These are phyloP conservation scores for Ophiostoma sp. DNA, from an alignment of 2,329 filamentous ascomycete genomes.

Conservation along the genomic window DNA sequence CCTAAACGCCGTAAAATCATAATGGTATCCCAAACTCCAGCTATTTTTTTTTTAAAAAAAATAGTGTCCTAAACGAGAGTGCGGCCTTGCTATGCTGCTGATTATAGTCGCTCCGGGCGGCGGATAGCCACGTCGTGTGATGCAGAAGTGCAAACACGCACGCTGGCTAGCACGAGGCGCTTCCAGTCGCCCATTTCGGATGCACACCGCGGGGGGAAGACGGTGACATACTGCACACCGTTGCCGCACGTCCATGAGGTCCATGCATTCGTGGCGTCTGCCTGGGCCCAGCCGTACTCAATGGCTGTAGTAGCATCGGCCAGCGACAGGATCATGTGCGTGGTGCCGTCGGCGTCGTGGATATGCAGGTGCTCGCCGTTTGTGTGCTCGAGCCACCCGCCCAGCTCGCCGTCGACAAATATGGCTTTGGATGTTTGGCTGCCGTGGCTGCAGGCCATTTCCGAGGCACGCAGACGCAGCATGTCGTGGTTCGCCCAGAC, in stretches of 20 bases:
- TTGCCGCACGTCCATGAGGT: constrained; percentile 28
- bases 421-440: constrained; percentile 28
- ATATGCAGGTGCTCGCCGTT: constrained; percentile 26
- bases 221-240: constrained; percentile 32
- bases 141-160: constrained; percentile 22
- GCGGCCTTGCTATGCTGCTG: not conserved
- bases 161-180: constrained; percentile 28
- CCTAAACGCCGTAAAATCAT: constrained; percentile 2
- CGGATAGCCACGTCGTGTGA: constrained; percentile 19
- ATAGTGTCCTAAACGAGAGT: not conserved
- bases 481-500: constrained; percentile 31
- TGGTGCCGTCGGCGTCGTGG: constrained; percentile 37
- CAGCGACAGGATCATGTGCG: constrained; percentile 37
- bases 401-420: constrained; percentile 25
- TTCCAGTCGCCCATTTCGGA: constrained; percentile 36
- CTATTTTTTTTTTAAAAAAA: not conserved
- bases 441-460: constrained; percentile 30
- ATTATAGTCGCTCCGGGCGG: constrained; percentile 21
- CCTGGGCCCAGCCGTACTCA: constrained; percentile 37
- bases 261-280: constrained; percentile 30
- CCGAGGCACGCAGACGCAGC: constrained; percentile 30
- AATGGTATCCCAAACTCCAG: not conserved
- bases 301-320: constrained; percentile 37
- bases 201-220: constrained; percentile 38
- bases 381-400: not conserved